Conservation (phyloP, 306 rosid species). For the Pyrus bretschneideri region DNA sequence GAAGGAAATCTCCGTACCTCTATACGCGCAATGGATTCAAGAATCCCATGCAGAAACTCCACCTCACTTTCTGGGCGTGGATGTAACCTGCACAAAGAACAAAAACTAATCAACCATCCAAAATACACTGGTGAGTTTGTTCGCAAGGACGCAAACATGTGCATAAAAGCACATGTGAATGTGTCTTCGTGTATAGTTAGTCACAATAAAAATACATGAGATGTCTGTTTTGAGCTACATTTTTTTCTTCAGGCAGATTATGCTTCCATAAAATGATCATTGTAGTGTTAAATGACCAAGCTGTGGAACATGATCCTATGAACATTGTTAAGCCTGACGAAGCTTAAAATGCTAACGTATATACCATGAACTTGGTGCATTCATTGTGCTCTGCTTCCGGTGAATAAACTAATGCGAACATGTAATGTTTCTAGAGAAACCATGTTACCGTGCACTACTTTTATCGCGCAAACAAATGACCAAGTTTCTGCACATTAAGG, state of each 20-base stretch:
- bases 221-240: neutral
- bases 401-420: neutral
- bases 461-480: neutral
- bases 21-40: slow-evolving; percentile 88
- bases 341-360: neutral
- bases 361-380: neutral
- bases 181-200: neutral
- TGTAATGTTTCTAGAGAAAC: neutral
- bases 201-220: neutral
- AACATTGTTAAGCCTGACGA: neutral
- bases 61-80: slow-evolving; percentile 79
- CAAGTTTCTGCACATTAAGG: neutral
- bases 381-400: neutral
- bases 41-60: slow-evolving; percentile 72
- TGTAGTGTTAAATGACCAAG: neutral
- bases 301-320: neutral
- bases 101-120: neutral
- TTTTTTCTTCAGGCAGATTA: neutral
- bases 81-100: slow-evolving; percentile 45
- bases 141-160: neutral
- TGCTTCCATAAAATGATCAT: neutral
- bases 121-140: neutral
- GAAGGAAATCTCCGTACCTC: slow-evolving; percentile 48
- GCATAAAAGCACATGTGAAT: neutral
- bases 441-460: neutral